Evolutionary conservation across 1,284 basidiomycete species (phyloP).

Genomic region (Mycena citricolor): DNA sequence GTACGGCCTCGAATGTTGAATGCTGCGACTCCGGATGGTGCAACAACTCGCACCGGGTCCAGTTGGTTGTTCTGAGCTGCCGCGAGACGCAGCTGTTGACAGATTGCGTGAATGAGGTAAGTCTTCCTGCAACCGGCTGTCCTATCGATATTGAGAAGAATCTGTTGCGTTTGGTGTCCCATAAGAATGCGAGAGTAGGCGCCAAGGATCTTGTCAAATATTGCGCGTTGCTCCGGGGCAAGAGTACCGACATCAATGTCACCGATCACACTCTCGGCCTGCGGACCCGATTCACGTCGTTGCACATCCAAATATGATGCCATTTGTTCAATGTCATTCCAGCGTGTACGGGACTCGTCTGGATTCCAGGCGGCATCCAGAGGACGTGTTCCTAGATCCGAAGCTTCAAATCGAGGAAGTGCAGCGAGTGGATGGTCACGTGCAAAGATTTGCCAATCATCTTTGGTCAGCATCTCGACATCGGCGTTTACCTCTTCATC

Average conservation of each 20-base stretch:
- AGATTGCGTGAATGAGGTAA: conserved; percentile 16
- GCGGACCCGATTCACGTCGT: conserved; percentile 1
- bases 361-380: conserved; percentile 13
- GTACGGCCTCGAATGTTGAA: no score
- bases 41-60: conserved; percentile 10
- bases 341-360: conserved; percentile 1
- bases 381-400: conserved; percentile 9
- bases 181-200: no score
- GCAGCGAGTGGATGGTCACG: not conserved
- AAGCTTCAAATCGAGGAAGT: conserved; percentile 1
- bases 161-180: conserved; percentile 1
- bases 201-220: conserved; percentile 6
- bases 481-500: conserved; percentile 10
- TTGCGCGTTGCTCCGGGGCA: conserved; percentile 11
- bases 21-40: conserved; percentile 17
- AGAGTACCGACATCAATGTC: conserved; percentile 8
- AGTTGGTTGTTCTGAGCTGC: not conserved
- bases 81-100: conserved; percentile 4
- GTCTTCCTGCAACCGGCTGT: conserved; percentile 12
- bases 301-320: conserved; percentile 1
- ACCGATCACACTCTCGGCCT: no score
- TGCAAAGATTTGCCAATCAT: conserved; percentile 18
- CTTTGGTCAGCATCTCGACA: conserved; percentile 1
- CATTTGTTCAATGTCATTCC: conserved; percentile 9
- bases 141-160: conserved; percentile 12